These are phyloP conservation scores for Penicillium concentricum DNA, from an alignment of 2,329 filamentous ascomycete genomes.

Conservation along the genomic window DNA sequence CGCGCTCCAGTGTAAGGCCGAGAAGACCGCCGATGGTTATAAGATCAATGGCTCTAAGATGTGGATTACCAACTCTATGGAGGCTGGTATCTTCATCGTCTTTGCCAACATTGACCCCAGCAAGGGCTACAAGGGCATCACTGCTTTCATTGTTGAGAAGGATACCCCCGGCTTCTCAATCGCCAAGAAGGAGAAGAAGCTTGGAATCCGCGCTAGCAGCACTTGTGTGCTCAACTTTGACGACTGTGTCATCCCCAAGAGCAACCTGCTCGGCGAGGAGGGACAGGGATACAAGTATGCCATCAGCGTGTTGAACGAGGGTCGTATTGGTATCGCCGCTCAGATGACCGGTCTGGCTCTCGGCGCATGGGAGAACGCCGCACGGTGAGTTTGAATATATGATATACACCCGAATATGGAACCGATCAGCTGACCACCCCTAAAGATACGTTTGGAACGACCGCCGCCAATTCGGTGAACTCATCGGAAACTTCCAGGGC, in stretches of 20 bases:
- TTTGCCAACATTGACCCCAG: conserved; percentile 92
- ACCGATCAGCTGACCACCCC: conserved; percentile 5
- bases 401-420: neutral
- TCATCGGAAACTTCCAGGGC: conserved; percentile 95
- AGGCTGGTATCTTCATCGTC: conserved; percentile 93
- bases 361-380: conserved; percentile 93
- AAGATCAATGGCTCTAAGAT: conserved; percentile 91
- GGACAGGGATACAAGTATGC: conserved; percentile 98
- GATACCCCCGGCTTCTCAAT: conserved; percentile 84
- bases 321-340: conserved; percentile 93
- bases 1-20: conserved; percentile 86
- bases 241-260: conserved; percentile 85
- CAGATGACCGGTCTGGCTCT: conserved; percentile 98
- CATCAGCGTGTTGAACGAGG: conserved; percentile 90
- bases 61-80: conserved; percentile 99
- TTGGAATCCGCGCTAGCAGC: conserved; percentile 91
- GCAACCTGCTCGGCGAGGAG: conserved; percentile 81
- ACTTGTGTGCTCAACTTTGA: conserved; percentile 98
- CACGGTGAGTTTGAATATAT: conserved; percentile 53
- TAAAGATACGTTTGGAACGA: conserved; percentile 92
- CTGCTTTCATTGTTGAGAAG: conserved; percentile 93
- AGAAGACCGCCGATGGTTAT: conserved; percentile 79
- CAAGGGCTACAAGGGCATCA: conserved; percentile 96
- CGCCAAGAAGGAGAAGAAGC: conserved; percentile 99
- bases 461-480: conserved; percentile 90